Evolutionary conservation across 768 basidiomycete genomes (phyloP), one percentile per base, ranked within the genome.

Genomic region (Tulasnella sp.): DNA sequence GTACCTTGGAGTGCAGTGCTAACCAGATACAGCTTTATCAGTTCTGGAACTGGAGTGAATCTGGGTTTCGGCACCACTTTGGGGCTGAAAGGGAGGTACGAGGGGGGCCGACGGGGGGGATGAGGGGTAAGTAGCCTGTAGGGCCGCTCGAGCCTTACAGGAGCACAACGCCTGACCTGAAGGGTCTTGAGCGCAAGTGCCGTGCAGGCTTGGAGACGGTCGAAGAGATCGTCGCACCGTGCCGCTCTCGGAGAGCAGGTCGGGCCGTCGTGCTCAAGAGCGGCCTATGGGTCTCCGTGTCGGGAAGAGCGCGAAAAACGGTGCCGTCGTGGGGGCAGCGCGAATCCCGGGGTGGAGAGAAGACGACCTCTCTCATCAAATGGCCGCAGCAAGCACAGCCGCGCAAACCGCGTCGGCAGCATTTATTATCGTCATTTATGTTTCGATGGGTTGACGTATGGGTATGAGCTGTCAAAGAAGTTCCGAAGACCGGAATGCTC

Each of bases 1-100:
- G 64, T 69, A 37, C 64, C 64, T 69, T 69, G 64, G 64, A 69
- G 64, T 69, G 64, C 64, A 69, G 64, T 69, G 64, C 64, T 69
- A 69, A 37, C 64, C 64, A 69, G 64, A 69, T 69, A 7, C 28
- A 31, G 64, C 37, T 69, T 31, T 31, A 28, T 31, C 37, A 44
- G 64, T 69, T 69, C 64, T 37, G 12, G 64, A 69, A 69, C 64
- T 69, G 64, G 31, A 37, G 31, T 54, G 64, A 20, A 69, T 69
- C 64, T 69, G 64, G 14, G 28, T 69, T 69, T 69, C 8, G 64
- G 64, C 64, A 69, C 31, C 12, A 18, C 64, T 69, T 69, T 28
- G 14, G 64, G 64, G 31, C 64, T 69, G 64, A 69, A 69, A 69
- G 64, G 64, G 64, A 69, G 64, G 64, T 69, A 28, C 54, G 54